Percentiles rank a stretch among this genome's conserved stretches.
Evolutionary conservation across 345 rosid genomes (phyloP).

Genomic region (Salix arbutifolia): DNA sequence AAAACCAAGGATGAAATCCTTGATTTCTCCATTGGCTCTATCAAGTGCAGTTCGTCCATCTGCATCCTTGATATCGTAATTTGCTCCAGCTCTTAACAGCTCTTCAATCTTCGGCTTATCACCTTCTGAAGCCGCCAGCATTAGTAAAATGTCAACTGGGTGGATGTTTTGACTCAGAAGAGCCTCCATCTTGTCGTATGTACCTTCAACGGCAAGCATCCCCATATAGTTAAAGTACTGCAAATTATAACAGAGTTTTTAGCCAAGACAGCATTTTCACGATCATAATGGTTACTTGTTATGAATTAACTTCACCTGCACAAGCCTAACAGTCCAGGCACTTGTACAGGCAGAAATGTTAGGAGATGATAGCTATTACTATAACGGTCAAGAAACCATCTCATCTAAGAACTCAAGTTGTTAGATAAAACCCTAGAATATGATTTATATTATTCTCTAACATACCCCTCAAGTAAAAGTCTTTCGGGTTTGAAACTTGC

Average conservation of each 20-base stretch:
- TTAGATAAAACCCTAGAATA: accelerated
- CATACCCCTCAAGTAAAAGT: accelerated
- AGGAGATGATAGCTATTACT: no score
- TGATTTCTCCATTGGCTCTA: slow-evolving; percentile 55
- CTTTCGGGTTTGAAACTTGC: no score
- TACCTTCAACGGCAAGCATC: slow-evolving; percentile 89
- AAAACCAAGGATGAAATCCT: slow-evolving; percentile 56
- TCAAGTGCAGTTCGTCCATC: slow-evolving; percentile 77
- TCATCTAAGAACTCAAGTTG: accelerated
- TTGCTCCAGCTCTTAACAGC: slow-evolving; percentile 76
- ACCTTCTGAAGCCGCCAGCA: slow-evolving; percentile 85
- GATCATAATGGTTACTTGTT: no score
- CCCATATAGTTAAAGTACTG: slow-evolving; percentile 97
- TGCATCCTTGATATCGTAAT: slow-evolving; percentile 53
- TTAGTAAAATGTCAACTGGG: slow-evolving; percentile 72
- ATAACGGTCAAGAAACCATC: no score
- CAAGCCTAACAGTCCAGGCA: no score
- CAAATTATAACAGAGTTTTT: slow-evolving; percentile 8
- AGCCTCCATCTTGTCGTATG: slow-evolving; percentile 90
- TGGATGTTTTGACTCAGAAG: slow-evolving; percentile 69
- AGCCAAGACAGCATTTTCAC: not conserved
- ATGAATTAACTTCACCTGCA: no score
- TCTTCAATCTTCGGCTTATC: slow-evolving; percentile 89
- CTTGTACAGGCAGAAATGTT: no score
- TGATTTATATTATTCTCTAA: no score